phyloP scores from a whole-genome alignment of 2,329 filamentous ascomycete species.

The Incumbomyces delicatus region DNA sequence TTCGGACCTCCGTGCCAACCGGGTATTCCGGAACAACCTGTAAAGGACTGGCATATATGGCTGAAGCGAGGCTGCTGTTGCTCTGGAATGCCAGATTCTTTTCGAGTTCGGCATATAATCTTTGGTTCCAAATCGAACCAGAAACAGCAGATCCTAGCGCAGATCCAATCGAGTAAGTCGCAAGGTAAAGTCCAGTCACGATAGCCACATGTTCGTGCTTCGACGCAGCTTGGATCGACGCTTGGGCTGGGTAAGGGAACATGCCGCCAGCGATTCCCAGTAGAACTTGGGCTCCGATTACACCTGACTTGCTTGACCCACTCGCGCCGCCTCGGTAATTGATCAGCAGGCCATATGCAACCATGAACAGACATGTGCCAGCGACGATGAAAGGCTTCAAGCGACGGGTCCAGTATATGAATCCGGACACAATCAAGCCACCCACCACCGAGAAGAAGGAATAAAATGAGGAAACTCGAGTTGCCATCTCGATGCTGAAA shows the following conservation, averaged over 20 bases:
- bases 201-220: constrained; percentile 51
- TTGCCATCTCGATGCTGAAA: constrained; percentile 47
- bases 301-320: constrained; percentile 39
- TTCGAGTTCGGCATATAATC: constrained; percentile 40
- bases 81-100: constrained; percentile 25
- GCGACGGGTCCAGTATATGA: constrained; percentile 49
- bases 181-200: constrained; percentile 54
- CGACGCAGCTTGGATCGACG: constrained; percentile 39
- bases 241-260: constrained; percentile 46
- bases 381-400: constrained; percentile 55
- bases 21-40: constrained; percentile 29
- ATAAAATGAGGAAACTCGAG: constrained; percentile 52
- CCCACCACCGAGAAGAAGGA: constrained; percentile 48
- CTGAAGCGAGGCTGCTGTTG: constrained; percentile 31
- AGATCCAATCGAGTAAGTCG: constrained; percentile 54
- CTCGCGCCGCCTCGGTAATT: constrained; percentile 48
- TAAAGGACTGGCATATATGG: constrained; percentile 36
- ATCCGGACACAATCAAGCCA: constrained; percentile 46
- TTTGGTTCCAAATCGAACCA: constrained; percentile 53
- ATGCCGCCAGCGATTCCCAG: constrained; percentile 55
- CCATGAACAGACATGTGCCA: constrained; percentile 52
- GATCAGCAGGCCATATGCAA: constrained; percentile 58
- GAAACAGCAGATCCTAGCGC: constrained; percentile 52
- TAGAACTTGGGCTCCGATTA: constrained; percentile 54
- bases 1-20: constrained; percentile 35